Evolutionary conservation across 768 basidiomycete genomes (phyloP).

Genomic region (Termitomyces sp.): DNA sequence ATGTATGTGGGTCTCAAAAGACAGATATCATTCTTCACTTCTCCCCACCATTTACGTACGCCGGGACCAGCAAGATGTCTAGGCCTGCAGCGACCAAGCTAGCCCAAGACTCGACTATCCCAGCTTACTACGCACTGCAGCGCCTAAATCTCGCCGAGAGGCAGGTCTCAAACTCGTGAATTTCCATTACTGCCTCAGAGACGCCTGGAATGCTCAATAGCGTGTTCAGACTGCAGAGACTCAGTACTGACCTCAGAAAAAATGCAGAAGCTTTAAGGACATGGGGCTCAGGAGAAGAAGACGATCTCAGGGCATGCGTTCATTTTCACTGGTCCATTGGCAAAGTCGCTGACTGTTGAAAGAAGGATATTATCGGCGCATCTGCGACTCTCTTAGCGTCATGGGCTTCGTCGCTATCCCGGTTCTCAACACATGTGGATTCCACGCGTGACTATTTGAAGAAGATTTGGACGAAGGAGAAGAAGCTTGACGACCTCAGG

Average conservation of each 20-base stretch:
- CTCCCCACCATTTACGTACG: not conserved
- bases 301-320: slow-evolving; percentile 66
- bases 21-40: not conserved
- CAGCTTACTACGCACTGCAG: slow-evolving; percentile 69
- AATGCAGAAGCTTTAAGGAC: slow-evolving; percentile 65
- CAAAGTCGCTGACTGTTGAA: not conserved
- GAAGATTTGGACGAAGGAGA: slow-evolving; percentile 77
- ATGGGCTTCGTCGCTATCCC: slow-evolving; percentile 59
- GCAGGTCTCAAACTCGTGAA: slow-evolving; percentile 67
- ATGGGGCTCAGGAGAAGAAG: slow-evolving; percentile 80
- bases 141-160: slow-evolving; percentile 91
- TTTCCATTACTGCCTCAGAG: slow-evolving; percentile 12
- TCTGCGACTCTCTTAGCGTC: slow-evolving; percentile 64
- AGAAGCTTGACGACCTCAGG: slow-evolving; percentile 72
- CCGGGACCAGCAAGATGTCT: slow-evolving; percentile 48
- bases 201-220: not conserved
- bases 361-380: slow-evolving; percentile 71
- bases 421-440: slow-evolving; percentile 68
- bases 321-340: slow-evolving; percentile 2
- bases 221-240: slow-evolving; percentile 52
- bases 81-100: slow-evolving; percentile 74
- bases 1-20: too few species aligned
- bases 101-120: slow-evolving; percentile 84
- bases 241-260: slow-evolving; percentile 60
- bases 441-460: slow-evolving; percentile 75